These are phyloP conservation scores for Gracilaria gracilis DNA, from an alignment of 23 red algal genomes.

Conservation along the genomic window DNA sequence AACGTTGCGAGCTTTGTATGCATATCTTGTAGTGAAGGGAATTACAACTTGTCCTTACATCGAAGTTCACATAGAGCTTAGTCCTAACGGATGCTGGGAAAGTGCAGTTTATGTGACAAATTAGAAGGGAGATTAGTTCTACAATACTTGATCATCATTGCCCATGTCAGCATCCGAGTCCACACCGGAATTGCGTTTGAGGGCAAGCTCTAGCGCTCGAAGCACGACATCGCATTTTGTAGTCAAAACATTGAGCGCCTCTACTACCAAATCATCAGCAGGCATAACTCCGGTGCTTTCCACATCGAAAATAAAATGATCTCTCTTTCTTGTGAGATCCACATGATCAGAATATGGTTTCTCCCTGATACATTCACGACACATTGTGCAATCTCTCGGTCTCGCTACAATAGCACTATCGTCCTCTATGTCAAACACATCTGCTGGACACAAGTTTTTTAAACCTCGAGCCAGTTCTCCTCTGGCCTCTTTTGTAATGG, in stretches of 20 bases:
- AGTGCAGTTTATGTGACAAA: neutral
- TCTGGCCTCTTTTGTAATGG: conserved; percentile 29
- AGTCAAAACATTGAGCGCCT: conserved; percentile 79
- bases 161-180: conserved; percentile 29
- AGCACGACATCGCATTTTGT: conserved; percentile 81
- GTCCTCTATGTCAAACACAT: conserved; percentile 97
- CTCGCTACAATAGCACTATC: conserved; percentile 73
- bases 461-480: conserved; percentile 55
- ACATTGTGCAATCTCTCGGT: conserved; percentile 82
- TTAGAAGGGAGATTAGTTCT: neutral
- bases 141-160: neutral
- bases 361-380: conserved; percentile 89
- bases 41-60: neutral
- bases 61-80: neutral
- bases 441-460: conserved; percentile 75
- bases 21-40: neutral
- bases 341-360: conserved; percentile 62
- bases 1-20: too few species aligned
- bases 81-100: neutral
- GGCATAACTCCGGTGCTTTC: conserved; percentile 92
- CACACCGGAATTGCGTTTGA: conserved; percentile 47
- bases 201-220: conserved; percentile 58
- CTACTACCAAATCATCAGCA: conserved; percentile 65
- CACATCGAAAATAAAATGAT: conserved; percentile 95
- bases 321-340: conserved; percentile 76